These are phyloP conservation scores for Arachis hypogaea DNA, from an alignment of 306 rosid species.

Conservation along the genomic window DNA sequence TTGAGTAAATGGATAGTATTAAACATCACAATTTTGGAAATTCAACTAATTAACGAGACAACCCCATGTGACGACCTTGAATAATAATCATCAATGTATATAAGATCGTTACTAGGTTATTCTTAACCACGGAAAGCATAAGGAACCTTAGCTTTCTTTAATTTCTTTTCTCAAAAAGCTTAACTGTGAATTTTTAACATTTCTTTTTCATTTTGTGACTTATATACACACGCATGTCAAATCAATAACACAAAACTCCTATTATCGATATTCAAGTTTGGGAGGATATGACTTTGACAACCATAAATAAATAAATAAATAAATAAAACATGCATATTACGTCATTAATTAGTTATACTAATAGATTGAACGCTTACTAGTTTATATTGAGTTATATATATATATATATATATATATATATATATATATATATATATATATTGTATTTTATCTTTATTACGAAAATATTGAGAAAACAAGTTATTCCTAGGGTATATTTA, in stretches of 20 bases:
- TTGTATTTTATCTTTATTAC: too few relatives aligned
- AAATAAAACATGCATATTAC: too few relatives aligned
- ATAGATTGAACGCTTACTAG: too few relatives aligned
- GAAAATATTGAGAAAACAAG: too few relatives aligned
- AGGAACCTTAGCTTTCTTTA: not conserved
- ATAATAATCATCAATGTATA: not conserved
- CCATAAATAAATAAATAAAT: too few relatives aligned
- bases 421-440: too few relatives aligned
- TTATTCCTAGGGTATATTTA: too few relatives aligned
- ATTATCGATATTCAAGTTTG: not conserved
- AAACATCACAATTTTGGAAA: constrained; percentile 43
- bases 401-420: too few relatives aligned
- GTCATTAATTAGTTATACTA: too few relatives aligned
- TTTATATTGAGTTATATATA: too few relatives aligned
- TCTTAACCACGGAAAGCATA: not conserved
- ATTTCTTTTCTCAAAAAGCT: not conserved
- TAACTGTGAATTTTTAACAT: not conserved
- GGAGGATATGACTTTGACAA: too few relatives aligned
- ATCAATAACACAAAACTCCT: not conserved
- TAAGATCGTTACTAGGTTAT: not conserved
- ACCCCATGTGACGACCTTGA: not conserved
- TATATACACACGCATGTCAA: not conserved
- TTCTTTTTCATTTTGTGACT: not conserved
- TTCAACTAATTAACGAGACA: constrained; percentile 22
- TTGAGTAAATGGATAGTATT: constrained; percentile 2